These are phyloP conservation scores for Aspergillus sp. DNA, from an alignment of 2,329 filamentous ascomycete genomes.

Conservation along the genomic window DNA sequence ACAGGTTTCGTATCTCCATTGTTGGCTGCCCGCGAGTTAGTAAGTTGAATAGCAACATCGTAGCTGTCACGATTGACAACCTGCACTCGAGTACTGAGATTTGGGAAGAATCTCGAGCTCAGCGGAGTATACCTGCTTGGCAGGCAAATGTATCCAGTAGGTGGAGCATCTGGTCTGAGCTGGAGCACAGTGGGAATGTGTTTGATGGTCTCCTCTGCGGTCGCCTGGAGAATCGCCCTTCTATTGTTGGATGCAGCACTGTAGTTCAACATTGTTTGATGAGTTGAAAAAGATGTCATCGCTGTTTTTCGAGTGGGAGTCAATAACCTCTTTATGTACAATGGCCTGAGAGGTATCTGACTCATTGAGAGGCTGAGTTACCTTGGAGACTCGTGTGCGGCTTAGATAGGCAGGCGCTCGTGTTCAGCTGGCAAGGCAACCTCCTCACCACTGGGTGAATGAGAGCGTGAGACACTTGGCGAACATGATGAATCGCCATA, in stretches of 20 bases:
- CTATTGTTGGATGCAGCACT: background rate
- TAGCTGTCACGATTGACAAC: constrained; percentile 60
- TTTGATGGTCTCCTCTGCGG: constrained; percentile 50
- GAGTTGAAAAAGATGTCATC: too few species aligned
- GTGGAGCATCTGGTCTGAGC: constrained; percentile 43
- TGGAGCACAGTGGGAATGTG: constrained; percentile 51
- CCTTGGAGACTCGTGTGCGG: background rate
- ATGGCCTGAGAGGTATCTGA: background rate
- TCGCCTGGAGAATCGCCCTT: constrained; percentile 36
- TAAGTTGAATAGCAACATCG: constrained; percentile 53
- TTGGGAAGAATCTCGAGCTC: constrained; percentile 45
- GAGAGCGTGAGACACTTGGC: too few species aligned
- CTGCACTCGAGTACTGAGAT: constrained; percentile 40
- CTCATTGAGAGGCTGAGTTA: background rate
- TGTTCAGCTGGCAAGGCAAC: background rate
- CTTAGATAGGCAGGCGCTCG: background rate
- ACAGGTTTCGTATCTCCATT: constrained; percentile 42
- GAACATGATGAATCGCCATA: too few species aligned
- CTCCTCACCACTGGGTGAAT: background rate
- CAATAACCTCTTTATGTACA: background rate
- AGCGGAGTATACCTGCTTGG: constrained; percentile 43
- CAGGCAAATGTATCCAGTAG: constrained; percentile 41
- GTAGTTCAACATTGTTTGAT: background rate
- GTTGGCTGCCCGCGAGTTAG: constrained; percentile 20
- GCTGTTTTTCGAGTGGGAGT: background rate